phyloP scores from a whole-genome alignment of 2,329 filamentous ascomycete genomes.

The Talaromyces sp. region DNA sequence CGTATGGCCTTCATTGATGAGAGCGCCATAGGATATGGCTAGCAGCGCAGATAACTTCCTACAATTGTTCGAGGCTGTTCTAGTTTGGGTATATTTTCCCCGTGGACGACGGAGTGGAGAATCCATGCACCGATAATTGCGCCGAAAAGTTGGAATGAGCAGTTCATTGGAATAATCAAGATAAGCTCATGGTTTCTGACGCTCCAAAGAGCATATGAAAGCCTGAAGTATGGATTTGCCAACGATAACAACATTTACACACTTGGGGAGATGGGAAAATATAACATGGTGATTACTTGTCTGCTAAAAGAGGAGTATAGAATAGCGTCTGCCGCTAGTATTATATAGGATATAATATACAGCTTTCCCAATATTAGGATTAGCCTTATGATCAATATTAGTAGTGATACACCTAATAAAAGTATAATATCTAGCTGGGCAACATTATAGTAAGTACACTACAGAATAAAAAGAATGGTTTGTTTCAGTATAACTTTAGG shows the following conservation, averaged over 20 bases:
- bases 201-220: slow-evolving; percentile 32
- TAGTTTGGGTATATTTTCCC: no score
- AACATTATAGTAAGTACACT: slow-evolving; percentile 20
- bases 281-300: slow-evolving; percentile 27
- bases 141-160: no score
- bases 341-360: slow-evolving; percentile 28
- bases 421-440: slow-evolving; percentile 14
- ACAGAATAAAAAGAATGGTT: slow-evolving; percentile 19
- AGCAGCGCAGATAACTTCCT: no score
- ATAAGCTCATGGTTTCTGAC: no score
- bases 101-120: no score
- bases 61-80: no score
- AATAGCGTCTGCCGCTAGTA: slow-evolving; percentile 25
- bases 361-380: slow-evolving; percentile 29
- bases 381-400: slow-evolving; percentile 44
- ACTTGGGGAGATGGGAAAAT: slow-evolving; percentile 24
- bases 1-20: no score
- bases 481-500: slow-evolving; percentile 28
- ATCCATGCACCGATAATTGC: no score
- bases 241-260: slow-evolving; percentile 27
- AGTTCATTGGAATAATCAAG: no score
- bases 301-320: slow-evolving; percentile 28
- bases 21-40: no score
- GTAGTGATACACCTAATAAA: slow-evolving; percentile 23
- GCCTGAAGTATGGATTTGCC: slow-evolving; percentile 14